phyloP scores from a whole-genome alignment of 208 protist species.

The Leishmania tropica region DNA sequence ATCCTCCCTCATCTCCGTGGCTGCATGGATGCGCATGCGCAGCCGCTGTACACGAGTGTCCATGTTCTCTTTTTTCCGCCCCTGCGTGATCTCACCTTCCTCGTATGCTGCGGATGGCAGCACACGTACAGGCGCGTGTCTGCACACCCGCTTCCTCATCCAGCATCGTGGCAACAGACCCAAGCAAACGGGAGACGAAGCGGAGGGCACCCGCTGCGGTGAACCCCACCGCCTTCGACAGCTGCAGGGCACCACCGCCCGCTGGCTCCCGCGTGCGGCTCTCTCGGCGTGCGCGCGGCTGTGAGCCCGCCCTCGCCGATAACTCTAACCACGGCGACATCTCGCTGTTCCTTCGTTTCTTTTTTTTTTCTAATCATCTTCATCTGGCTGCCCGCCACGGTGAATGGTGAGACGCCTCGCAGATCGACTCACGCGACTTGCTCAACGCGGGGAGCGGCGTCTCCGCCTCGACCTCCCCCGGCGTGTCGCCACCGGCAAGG shows the following conservation, averaged over 20 bases:
- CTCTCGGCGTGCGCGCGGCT: background rate
- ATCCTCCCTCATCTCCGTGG: background rate
- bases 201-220: background rate
- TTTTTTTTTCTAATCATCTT: background rate
- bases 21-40: background rate
- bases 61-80: background rate
- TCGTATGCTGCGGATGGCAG: background rate
- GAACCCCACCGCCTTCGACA: background rate
- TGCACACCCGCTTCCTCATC: background rate
- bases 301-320: background rate
- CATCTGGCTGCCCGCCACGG: too few species aligned
- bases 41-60: background rate
- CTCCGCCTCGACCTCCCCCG: constrained; percentile 19
- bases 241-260: background rate
- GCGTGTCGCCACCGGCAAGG: background rate
- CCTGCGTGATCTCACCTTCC: background rate
- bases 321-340: background rate
- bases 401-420: background rate
- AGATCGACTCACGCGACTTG: background rate
- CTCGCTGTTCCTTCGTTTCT: background rate
- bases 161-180: background rate
- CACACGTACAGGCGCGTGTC: background rate
- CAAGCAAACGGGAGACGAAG: background rate
- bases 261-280: background rate
- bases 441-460: constrained; percentile 7